phyloP scores from a whole-genome alignment of 176 grass and related monocot species.

The Carex myosuroides region DNA sequence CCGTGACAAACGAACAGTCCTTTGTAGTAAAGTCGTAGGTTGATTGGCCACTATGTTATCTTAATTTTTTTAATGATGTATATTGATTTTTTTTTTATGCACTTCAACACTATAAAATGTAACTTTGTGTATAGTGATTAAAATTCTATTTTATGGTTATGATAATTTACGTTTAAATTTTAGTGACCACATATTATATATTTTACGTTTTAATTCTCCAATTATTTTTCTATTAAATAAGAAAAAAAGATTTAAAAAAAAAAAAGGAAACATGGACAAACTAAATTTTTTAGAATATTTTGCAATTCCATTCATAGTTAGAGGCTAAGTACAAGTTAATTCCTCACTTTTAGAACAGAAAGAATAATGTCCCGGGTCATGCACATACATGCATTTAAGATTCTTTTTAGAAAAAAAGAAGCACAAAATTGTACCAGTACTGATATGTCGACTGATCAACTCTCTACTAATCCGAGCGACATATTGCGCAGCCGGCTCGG shows the following conservation, averaged over 20 bases:
- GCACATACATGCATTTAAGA: neutral
- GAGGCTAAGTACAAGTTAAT: neutral
- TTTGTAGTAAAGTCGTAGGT: too few species aligned
- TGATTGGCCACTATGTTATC: too few species aligned
- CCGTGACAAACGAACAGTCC: too few species aligned
- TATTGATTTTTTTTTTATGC: too few species aligned
- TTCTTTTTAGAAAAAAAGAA: neutral
- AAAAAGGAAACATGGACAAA: neutral
- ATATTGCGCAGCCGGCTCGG: slow-evolving; percentile 15
- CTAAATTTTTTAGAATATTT: neutral
- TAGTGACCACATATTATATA: too few species aligned
- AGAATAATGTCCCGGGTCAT: neutral
- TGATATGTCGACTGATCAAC: neutral
- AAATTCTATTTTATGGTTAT: too few species aligned
- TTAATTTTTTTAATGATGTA: too few species aligned
- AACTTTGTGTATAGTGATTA: too few species aligned
- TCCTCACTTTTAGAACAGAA: neutral
- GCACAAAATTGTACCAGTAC: neutral
- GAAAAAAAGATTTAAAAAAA: too few species aligned
- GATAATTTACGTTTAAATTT: too few species aligned
- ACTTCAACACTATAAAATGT: too few species aligned
- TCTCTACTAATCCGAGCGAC: neutral
- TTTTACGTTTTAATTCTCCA: too few species aligned
- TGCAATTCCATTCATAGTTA: neutral
- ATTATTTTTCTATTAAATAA: neutral